A percentile compares a stretch with the other conserved stretches of the same genome.
phyloP scores from a whole-genome alignment of 192 early-diverging fungal species.

The Podila verticillata region DNA sequence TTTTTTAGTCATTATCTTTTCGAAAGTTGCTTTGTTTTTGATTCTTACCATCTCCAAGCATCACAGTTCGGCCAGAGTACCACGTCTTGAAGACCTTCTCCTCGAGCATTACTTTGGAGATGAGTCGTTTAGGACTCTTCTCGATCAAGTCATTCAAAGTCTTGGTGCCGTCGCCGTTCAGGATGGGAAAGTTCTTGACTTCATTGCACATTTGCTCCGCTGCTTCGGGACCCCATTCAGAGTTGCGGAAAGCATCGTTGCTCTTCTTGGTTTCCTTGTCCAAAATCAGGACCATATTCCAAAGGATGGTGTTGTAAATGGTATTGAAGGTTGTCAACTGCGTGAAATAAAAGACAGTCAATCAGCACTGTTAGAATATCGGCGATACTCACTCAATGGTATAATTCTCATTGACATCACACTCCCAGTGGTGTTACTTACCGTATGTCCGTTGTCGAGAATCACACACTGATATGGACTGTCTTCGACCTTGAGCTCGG shows the following conservation, averaged over 20 bases:
- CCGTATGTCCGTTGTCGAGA: neutral
- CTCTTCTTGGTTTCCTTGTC: neutral
- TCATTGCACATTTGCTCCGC: conserved; percentile 11
- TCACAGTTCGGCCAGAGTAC: conserved; percentile 17
- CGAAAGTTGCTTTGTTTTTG: too few relatives aligned
- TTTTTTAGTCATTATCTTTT: too few relatives aligned
- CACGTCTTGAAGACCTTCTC: conserved; percentile 39
- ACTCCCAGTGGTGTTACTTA: too few relatives aligned
- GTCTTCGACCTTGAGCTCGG: neutral
- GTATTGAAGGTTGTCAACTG: conserved; percentile 12
- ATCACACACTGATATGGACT: neutral
- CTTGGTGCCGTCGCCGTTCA: neutral
- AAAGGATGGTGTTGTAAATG: neutral
- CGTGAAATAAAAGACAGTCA: too few relatives aligned
- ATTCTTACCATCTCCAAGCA: conserved; percentile 29
- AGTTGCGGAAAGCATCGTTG: neutral
- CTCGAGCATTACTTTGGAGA: conserved; percentile 20
- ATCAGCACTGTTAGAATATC: too few relatives aligned
- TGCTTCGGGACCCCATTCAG: conserved; percentile 11
- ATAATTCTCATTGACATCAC: too few relatives aligned
- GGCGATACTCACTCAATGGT: too few relatives aligned
- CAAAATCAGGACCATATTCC: neutral
- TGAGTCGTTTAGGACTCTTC: neutral
- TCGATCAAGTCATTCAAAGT: conserved; percentile 11
- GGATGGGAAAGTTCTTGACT: neutral